Conservation (phyloP, 2,329 filamentous ascomycete species). For the Byssoonygena ceratinophila region DNA sequence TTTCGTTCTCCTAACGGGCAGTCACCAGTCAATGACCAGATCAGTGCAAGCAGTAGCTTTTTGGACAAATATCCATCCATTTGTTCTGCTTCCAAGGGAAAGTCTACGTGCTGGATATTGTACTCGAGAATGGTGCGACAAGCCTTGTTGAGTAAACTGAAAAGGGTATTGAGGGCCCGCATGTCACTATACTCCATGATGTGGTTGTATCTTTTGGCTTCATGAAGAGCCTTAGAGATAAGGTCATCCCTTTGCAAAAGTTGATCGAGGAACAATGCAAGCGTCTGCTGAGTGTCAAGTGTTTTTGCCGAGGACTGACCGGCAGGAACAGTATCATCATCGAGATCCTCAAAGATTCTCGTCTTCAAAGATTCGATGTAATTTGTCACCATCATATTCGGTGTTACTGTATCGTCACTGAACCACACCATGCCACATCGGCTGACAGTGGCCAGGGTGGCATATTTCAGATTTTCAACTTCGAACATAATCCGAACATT, state of each 20-base stretch:
- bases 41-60: constrained; percentile 81
- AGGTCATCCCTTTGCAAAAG: constrained; percentile 72
- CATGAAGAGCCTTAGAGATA: constrained; percentile 62
- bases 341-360: constrained; percentile 83
- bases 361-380: constrained; percentile 76
- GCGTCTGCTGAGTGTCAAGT: constrained; percentile 63
- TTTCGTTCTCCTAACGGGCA: constrained; percentile 83
- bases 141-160: constrained; percentile 89
- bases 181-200: constrained; percentile 98
- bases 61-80: constrained; percentile 83
- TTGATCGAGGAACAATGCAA: constrained; percentile 66
- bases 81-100: constrained; percentile 81
- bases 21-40: constrained; percentile 94
- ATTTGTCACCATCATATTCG: constrained; percentile 83
- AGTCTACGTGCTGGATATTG: constrained; percentile 87
- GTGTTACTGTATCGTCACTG: constrained; percentile 91
- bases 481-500: constrained; percentile 99
- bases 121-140: constrained; percentile 91
- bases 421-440: constrained; percentile 99
- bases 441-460: constrained; percentile 95
- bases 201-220: constrained; percentile 71
- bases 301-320: constrained; percentile 69
- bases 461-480: constrained; percentile 94
- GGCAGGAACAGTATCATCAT: constrained; percentile 74
- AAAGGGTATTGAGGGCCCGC: constrained; percentile 81